Evolutionary conservation across 1,284 basidiomycete species (phyloP).

Genomic region (Testicularia cyperi): DNA sequence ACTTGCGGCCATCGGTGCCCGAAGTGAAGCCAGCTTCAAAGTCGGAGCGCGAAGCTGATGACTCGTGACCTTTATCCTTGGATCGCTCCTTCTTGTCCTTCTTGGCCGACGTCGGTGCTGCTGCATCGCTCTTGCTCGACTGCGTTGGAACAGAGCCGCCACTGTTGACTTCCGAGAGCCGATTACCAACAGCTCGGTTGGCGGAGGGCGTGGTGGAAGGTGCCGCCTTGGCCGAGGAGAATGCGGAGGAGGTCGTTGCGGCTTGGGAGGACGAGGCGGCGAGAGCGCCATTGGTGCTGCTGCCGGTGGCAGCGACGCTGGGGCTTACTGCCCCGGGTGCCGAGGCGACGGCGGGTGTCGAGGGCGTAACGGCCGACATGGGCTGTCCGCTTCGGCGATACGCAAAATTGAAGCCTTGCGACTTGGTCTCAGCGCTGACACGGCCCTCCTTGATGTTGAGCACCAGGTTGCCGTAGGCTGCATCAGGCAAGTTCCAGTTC

Average conservation of each 20-base stretch:
- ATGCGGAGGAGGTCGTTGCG: conserved; percentile 1
- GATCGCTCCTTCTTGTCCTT: conserved; percentile 29
- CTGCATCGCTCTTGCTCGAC: conserved; percentile 1
- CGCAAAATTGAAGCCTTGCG: conserved; percentile 94
- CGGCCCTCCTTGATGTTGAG: conserved; percentile 87
- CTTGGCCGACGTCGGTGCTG: conserved; percentile 10
- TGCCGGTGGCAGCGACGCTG: too few relatives aligned
- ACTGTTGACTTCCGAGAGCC: conserved; percentile 2
- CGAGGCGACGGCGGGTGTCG: conserved; percentile 1
- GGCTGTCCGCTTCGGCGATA: conserved; percentile 69
- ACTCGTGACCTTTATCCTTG: conserved; percentile 30
- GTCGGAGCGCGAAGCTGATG: conserved; percentile 30
- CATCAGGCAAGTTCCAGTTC: conserved; percentile 96
- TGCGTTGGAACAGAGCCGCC: too few relatives aligned
- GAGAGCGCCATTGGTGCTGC: conserved; percentile 4
- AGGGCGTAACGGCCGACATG: conserved; percentile 26
- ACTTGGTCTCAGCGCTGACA: conserved; percentile 85
- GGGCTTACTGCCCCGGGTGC: too few relatives aligned
- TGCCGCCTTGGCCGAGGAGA: not conserved
- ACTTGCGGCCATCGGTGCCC: conserved; percentile 26
- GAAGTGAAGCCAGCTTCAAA: conserved; percentile 29
- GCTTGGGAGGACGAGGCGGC: not conserved
- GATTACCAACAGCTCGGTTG: too few relatives aligned
- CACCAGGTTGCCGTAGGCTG: conserved; percentile 82
- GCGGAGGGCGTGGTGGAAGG: not conserved